phyloP scores from a whole-genome alignment of 2,329 filamentous ascomycete species.

The Fusarium decemcellulare region DNA sequence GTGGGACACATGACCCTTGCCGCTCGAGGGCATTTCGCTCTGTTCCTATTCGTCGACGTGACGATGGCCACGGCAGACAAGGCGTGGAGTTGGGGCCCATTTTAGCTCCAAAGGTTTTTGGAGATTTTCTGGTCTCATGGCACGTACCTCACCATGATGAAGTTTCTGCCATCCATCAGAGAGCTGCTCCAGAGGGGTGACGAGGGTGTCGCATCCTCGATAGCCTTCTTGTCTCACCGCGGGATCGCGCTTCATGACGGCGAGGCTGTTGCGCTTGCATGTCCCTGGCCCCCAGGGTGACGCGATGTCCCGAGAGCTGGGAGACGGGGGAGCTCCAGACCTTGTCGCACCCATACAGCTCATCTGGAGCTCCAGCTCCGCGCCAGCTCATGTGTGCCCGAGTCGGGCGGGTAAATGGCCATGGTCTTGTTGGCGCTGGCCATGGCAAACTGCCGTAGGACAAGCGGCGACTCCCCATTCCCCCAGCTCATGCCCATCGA shows the following conservation, averaged over 20 bases:
- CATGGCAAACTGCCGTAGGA: neutral
- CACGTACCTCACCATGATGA: conserved; percentile 13
- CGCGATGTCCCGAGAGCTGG: conserved; percentile 15
- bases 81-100: conserved; percentile 34
- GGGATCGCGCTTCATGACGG: conserved; percentile 5
- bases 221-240: conserved; percentile 8
- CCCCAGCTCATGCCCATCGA: conserved; percentile 6
- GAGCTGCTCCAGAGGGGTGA: neutral
- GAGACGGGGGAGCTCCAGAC: conserved; percentile 2
- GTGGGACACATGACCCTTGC: conserved; percentile 35
- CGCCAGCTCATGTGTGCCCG: conserved; percentile 18
- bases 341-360: conserved; percentile 28
- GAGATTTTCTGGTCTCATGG: conserved; percentile 33
- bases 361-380: conserved; percentile 25
- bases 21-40: conserved; percentile 16
- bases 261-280: conserved; percentile 5
- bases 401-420: neutral
- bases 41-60: conserved; percentile 29
- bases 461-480: neutral
- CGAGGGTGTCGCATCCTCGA: neutral
- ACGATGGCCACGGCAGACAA: conserved; percentile 34
- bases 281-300: neutral
- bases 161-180: neutral
- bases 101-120: conserved; percentile 40
- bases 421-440: neutral